Conservation (phyloP, 108 stramenopile genomes). For the Nitzschia sp. region DNA sequence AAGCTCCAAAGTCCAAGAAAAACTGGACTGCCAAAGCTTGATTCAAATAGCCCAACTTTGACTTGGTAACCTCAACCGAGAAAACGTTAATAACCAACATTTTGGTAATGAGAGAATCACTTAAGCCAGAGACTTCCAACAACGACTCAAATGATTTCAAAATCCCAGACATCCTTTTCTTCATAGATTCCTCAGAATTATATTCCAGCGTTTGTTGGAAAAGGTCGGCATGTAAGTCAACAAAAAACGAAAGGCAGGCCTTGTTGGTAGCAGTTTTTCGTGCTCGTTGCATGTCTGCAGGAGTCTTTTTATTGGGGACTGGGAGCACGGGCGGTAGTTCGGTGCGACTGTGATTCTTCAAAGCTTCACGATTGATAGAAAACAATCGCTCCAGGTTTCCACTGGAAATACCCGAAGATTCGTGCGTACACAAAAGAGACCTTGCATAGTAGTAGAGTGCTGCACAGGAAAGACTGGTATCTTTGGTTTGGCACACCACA, state of each 20-base stretch:
- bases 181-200: neutral
- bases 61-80: slow-evolving; percentile 24
- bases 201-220: slow-evolving; percentile 20
- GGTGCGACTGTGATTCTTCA: slow-evolving; percentile 41
- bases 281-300: slow-evolving; percentile 36
- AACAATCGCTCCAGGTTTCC: slow-evolving; percentile 66
- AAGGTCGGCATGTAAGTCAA: slow-evolving; percentile 67
- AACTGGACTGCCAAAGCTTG: slow-evolving; percentile 4
- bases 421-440: slow-evolving; percentile 53
- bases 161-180: slow-evolving; percentile 36
- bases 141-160: slow-evolving; percentile 34
- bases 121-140: slow-evolving; percentile 42
- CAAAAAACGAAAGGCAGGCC: slow-evolving; percentile 54
- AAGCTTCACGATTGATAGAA: slow-evolving; percentile 52
- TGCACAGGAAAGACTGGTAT: slow-evolving; percentile 28
- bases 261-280: slow-evolving; percentile 49
- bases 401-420: slow-evolving; percentile 61
- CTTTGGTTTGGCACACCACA: slow-evolving; percentile 66
- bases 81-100: slow-evolving; percentile 65
- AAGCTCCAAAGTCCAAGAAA: slow-evolving; percentile 19
- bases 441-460: slow-evolving; percentile 78
- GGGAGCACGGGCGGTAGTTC: slow-evolving; percentile 16
- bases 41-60: neutral
- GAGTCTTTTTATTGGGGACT: slow-evolving; percentile 24
- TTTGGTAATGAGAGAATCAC: slow-evolving; percentile 71